Evolutionary conservation across 257 asterid species (phyloP), one percentile per base, ranked within the genome.

Genomic region (Parsonsia alboflavescens): DNA sequence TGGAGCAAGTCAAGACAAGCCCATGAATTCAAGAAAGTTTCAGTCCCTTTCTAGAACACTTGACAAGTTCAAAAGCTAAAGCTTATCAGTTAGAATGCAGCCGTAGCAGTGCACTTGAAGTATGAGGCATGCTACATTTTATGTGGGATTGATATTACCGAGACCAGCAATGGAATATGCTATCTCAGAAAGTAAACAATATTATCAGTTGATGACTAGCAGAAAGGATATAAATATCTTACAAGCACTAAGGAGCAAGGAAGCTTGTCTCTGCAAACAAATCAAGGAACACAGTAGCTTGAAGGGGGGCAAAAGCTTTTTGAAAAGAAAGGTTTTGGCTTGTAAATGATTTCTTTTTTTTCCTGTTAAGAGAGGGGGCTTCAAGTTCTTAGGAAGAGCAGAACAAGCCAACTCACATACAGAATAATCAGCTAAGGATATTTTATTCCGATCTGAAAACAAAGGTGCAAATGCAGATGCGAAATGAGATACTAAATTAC

Each of bases 1-100:
- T 90, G 87, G 56, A 70, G 58, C 63, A 85, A 75, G 75, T 53
- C 62, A 58, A 57, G 45, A 13, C 39, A 72, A n/a, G 58, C 30
- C 58, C 21, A 42, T 77, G 70, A 72, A 44, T 75, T 26, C 44
- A 77, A 71, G 53, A 48, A 54, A 41, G 57, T 17, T 39, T 62
- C 4, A 57, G 22, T 39, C 33, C 13, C 17, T 2, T 52, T 67
- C 70, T 42, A 65, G 44, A 28, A 63, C 30, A 42, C 39, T 33
- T 1, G 39, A 3, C 26, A 65, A 10, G 50, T 66, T 48, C 21
- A 61, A 41, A 41, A 72, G 16, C 68, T 33, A 61, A 56, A 72
- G 22, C 67, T 71, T 45, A 42, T 50, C 12, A 2, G 10, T 11
- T 65, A 71, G 39, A 3, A 45, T 9, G n/a, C 22, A 45, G 70